phyloP scores from a whole-genome alignment of 1,284 basidiomycete genomes.

The Trichosporon faecale region DNA sequence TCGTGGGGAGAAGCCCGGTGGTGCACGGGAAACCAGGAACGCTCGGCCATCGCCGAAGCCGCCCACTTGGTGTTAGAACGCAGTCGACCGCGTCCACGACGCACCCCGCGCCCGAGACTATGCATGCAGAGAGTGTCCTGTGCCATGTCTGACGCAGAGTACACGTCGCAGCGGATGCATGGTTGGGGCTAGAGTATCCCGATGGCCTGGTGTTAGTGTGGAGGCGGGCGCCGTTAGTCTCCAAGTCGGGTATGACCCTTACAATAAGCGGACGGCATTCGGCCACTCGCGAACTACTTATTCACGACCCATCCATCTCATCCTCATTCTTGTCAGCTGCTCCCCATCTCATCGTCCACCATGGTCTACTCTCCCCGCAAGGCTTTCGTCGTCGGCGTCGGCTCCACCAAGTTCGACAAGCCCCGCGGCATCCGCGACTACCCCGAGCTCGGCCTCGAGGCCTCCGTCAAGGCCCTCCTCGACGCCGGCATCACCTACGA shows the following conservation, averaged over 20 bases:
- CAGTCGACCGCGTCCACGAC: background rate
- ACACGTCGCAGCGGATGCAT: too few species aligned
- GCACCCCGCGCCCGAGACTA: background rate
- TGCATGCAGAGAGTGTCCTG: background rate
- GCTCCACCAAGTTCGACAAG: constrained; percentile 31
- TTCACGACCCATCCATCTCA: background rate
- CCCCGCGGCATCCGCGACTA: constrained; percentile 27
- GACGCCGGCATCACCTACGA: constrained; percentile 28
- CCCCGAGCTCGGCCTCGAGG: constrained; percentile 26
- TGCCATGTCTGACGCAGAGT: too few species aligned
- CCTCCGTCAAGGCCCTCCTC: constrained; percentile 25
- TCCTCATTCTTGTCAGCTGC: background rate
- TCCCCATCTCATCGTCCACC: background rate
- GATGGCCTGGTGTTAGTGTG: background rate
- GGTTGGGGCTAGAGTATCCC: background rate
- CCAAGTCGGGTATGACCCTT: constrained; percentile 1
- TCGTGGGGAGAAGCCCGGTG: background rate
- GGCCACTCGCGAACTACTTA: background rate
- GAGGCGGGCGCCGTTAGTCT: background rate
- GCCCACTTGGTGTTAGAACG: background rate
- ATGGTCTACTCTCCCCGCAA: constrained; percentile 24
- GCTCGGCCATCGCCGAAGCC: background rate
- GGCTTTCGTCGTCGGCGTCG: constrained; percentile 26
- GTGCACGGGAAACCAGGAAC: background rate
- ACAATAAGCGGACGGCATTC: constrained; percentile 5